These are phyloP conservation scores for Fusarium xylarioides DNA, from an alignment of 2,329 filamentous ascomycete genomes.

Conservation along the genomic window DNA sequence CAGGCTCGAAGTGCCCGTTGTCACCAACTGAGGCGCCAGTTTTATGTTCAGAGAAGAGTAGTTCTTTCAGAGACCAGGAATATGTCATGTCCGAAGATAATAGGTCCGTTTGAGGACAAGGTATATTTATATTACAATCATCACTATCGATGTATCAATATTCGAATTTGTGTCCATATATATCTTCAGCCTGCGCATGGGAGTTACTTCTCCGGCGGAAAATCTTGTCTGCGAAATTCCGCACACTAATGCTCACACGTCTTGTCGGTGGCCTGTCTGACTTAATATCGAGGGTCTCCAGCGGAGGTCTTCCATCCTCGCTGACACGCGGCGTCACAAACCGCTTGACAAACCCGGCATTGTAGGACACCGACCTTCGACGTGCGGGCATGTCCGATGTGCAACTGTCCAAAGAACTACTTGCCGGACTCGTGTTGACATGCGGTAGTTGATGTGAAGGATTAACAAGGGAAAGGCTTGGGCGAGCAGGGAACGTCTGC, in stretches of 20 bases:
- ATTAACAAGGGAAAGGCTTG: constrained; percentile 24
- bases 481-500: constrained; percentile 34
- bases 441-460: constrained; percentile 24
- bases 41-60: not conserved
- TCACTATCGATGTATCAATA: constrained; percentile 33
- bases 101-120: constrained; percentile 6
- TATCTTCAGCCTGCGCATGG: constrained; percentile 39
- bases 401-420: constrained; percentile 25
- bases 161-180: constrained; percentile 38
- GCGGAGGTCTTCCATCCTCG: constrained; percentile 37
- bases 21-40: not conserved
- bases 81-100: not conserved
- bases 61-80: not conserved
- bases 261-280: constrained; percentile 38
- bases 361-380: constrained; percentile 40
- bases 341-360: constrained; percentile 37
- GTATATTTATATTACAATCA: constrained; percentile 36
- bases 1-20: constrained; percentile 5
- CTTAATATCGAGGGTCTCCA: constrained; percentile 33
- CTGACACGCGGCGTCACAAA: constrained; percentile 39
- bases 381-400: constrained; percentile 32
- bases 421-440: constrained; percentile 27
- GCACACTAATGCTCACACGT: constrained; percentile 42
- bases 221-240: constrained; percentile 42
- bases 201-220: constrained; percentile 44